Percentiles rank a stretch among this genome's conserved stretches.
These are phyloP conservation scores for Arthrobotrys sphaeroides DNA, from an alignment of 2,329 filamentous ascomycete species.

Conservation along the genomic window DNA sequence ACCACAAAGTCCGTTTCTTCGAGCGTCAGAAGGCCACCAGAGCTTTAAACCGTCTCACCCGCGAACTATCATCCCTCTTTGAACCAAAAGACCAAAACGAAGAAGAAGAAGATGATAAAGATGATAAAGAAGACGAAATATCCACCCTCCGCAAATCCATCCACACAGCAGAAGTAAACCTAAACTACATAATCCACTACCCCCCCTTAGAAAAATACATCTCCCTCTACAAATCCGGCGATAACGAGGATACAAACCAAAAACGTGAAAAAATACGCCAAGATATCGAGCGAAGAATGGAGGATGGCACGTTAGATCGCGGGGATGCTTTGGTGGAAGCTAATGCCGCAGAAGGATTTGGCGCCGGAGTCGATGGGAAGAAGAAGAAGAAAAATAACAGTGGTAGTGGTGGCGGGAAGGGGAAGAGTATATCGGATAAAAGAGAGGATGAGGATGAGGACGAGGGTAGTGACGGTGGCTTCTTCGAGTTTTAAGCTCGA, in stretches of 20 bases:
- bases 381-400: neutral
- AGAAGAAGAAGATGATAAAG: conserved; percentile 74
- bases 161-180: conserved; percentile 76
- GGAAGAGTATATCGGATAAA: conserved; percentile 37
- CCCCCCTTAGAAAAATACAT: conserved; percentile 77
- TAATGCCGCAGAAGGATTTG: conserved; percentile 39
- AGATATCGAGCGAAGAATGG: conserved; percentile 55
- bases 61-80: conserved; percentile 39
- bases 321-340: conserved; percentile 25
- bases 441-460: conserved; percentile 48
- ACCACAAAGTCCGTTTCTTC: conserved; percentile 86
- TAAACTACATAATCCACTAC: conserved; percentile 78
- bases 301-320: conserved; percentile 54
- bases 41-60: conserved; percentile 23
- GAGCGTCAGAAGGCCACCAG: conserved; percentile 59
- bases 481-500: conserved; percentile 55
- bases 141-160: too few relatives aligned
- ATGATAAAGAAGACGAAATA: conserved; percentile 69
- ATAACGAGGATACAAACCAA: conserved; percentile 58
- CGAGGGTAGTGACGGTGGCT: conserved; percentile 52
- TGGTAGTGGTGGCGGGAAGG: neutral
- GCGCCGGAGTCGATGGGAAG: neutral
- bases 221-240: conserved; percentile 61
- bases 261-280: conserved; percentile 55
- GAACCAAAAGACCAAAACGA: conserved; percentile 40